Conservation (phyloP, 495 filamentous ascomycete species). For the Cetradonia linearis region DNA sequence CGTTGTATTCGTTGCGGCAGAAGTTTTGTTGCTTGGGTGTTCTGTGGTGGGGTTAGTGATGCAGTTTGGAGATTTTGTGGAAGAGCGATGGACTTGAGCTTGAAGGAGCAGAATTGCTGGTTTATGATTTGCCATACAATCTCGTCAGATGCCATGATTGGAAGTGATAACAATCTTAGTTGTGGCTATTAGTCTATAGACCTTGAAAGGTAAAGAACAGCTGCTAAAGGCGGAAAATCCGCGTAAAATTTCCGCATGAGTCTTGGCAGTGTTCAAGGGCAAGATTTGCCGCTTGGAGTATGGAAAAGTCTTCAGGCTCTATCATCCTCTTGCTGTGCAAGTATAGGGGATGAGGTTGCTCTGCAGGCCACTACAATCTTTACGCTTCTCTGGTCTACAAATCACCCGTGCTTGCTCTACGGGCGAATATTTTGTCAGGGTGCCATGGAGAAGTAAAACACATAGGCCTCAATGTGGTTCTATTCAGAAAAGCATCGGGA, state of each 20-base stretch:
- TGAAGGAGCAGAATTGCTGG: constrained; percentile 94
- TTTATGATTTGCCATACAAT: constrained; percentile 96
- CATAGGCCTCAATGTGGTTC: background rate
- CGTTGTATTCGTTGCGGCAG: constrained; percentile 93
- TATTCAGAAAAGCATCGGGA: background rate
- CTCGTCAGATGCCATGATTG: constrained; percentile 73
- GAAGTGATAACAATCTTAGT: background rate
- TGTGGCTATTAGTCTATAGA: too few relatives aligned
- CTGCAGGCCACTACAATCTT: background rate
- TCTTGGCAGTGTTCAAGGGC: background rate
- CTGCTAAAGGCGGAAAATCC: constrained; percentile 1
- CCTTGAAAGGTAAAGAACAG: background rate
- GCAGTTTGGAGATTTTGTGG: background rate
- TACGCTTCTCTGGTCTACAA: background rate
- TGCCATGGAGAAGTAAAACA: background rate
- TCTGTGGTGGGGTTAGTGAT: constrained; percentile 32
- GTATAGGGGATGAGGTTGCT: constrained; percentile 5
- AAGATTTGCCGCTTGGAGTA: background rate
- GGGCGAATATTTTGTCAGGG: background rate
- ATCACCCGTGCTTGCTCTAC: background rate
- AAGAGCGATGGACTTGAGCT: constrained; percentile 62
- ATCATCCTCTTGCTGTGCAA: background rate
- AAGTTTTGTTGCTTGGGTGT: constrained; percentile 89
- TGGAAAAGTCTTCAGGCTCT: background rate
- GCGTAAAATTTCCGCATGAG: background rate